Base-by-base conservation (phyloP, 164 flowering plant genomes). In the Berberis vulgaris region DNA sequence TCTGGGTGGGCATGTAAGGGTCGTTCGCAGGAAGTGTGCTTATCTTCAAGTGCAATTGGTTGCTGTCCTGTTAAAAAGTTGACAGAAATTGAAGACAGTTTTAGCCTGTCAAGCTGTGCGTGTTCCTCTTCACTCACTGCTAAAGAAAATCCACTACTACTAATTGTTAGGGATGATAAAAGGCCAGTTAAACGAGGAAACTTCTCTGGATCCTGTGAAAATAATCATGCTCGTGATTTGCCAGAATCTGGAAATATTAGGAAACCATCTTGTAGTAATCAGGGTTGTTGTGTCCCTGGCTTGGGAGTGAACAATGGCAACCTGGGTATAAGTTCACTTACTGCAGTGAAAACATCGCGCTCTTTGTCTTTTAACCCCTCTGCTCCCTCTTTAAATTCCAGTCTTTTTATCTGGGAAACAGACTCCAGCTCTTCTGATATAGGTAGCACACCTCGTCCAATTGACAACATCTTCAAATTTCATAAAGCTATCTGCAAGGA, bases 1-100 rank as follows among this genome's bases (percentile, higher is more conserved):
- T 79, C 86, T 76, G 98, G 97, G 57, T 93, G 98, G 98, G 98
- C 96, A 56, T 88, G 96, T 78, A 93, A 90, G 77, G 96, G 92
- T 69, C 83, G 80, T 57, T 54, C 76, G 46, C 64, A 70, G 60
- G 78, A 77, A 61, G 67, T 70, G 40, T 90, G 98, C 72, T 77
- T 88, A 72, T 84, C 93, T 61, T 78, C 86, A 58, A 65, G 73
- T 68, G 79, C 79, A 42, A 64, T 67, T 66, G 88, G 86, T 57
- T 78, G 89, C 67, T 91, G 88, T 76, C 78, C 82, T 52, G 79
- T 77, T 41, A 78, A 71, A 72, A 67, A 52, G 54, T 57, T 76
- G 70, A 65, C 63, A 43, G 78, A 63, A 60, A 66, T 44, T 6
- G 73, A 72, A 46, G 77, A 70, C 55, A 69, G 73, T 63, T 56